Evolutionary conservation across 805 yeast genomes (phyloP).

Genomic region (Cyberlindnera maclurae): DNA sequence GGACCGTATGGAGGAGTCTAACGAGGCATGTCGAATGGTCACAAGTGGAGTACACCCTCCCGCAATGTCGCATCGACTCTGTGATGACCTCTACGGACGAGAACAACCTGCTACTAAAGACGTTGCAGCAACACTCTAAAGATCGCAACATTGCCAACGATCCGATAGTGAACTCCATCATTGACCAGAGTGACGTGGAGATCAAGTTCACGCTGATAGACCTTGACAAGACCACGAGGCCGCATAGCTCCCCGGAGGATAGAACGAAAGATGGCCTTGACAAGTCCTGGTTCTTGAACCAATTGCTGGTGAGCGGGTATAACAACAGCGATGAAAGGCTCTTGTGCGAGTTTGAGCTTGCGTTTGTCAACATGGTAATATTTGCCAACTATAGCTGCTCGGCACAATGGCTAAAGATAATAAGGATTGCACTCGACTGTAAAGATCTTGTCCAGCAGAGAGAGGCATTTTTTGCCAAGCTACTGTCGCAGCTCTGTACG

Average conservation of each 20-base stretch:
- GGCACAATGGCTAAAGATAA: constrained; percentile 53
- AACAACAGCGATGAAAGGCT: constrained; percentile 26
- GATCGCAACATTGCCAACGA: constrained; percentile 23
- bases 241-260: constrained; percentile 30
- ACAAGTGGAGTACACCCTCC: constrained; percentile 25
- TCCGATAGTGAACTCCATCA: constrained; percentile 26
- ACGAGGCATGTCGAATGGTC: constrained; percentile 20
- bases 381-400: constrained; percentile 60
- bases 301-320: constrained; percentile 25
- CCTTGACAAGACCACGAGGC: constrained; percentile 31
- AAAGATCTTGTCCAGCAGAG: constrained; percentile 22
- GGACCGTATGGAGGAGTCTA: constrained; percentile 22
- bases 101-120: constrained; percentile 32
- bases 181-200: constrained; percentile 29
- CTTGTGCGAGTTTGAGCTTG: constrained; percentile 48
- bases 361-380: constrained; percentile 40
- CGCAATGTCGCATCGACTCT: constrained; percentile 27
- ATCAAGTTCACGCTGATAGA: constrained; percentile 38
- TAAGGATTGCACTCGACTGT: constrained; percentile 36
- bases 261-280: constrained; percentile 50
- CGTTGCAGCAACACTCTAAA: constrained; percentile 27
- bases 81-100: constrained; percentile 48
- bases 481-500: constrained; percentile 25
- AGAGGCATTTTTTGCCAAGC: constrained; percentile 23
- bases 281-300: constrained; percentile 49